Base-by-base conservation (phyloP, 768 basidiomycete species). In the Leccinum broughii region DNA sequence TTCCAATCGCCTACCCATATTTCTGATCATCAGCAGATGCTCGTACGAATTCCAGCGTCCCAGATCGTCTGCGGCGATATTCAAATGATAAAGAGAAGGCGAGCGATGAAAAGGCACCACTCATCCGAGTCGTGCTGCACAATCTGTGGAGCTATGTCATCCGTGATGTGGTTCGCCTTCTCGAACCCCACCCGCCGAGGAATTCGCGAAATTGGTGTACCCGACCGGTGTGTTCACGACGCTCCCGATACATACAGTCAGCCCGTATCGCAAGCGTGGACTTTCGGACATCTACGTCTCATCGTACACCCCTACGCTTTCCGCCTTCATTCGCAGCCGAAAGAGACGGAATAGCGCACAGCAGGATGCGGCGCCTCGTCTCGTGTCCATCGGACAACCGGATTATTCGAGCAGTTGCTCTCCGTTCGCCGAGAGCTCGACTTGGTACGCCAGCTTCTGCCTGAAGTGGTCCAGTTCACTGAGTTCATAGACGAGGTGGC, bases 171-270 rank as follows among this genome's bases (percentile, higher is more conserved):
- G 63, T 66, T 17, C 35, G 60, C 22, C 15, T 49, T 37, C 66
- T 75, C 24, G 52, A 57, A 30, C 59, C 34, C 6, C 60, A 56
- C 2, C 51, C 51, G 20, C 59, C 59, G 22, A 57, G 41, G 49
- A 53, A 61, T 39, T 69, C 68, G 30, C 65, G 63, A 4, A 61
- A 64, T 11, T 74, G 72, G 72, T 73, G 73, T 74, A 68, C 48
- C 73, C 72, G 11, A 71, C 66, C 0, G 60, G 65, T 1, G n/a
- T 14, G 8, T 66, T 74, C 28, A 65, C 65, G 7, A 57, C 58
- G 9, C 60, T 74, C 50, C 74, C 74, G 2, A 54, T 75, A 28
- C 74, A 74, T 44, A 70, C 74, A 9, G 70, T 70, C 11, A 56
- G 64, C 22, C 58, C 60, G 6, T 67, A 63, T 56, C 65, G 57